Conservation (phyloP, 371 early-diverging fungal genomes). For the Actinomortierella wolfii region DNA sequence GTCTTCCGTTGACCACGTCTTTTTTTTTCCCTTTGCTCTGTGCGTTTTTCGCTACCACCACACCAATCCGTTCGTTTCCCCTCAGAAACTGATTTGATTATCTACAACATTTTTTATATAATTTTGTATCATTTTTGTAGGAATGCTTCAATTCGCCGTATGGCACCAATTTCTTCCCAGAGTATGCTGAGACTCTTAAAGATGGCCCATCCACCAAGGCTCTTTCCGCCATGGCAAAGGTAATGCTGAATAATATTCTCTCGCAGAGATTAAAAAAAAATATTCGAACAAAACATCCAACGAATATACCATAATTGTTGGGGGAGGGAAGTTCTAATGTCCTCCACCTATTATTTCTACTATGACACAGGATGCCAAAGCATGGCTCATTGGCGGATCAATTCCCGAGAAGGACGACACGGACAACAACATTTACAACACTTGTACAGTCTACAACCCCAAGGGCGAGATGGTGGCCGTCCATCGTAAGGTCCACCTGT, state of each 20-base stretch:
- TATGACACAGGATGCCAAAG: conserved; percentile 77
- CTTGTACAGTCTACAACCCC: conserved; percentile 87
- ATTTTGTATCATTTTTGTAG: too few species aligned
- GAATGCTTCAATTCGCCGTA: conserved; percentile 98
- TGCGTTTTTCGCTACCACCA: too few species aligned
- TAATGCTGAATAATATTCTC: conserved; percentile 17
- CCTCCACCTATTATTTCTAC: too few species aligned
- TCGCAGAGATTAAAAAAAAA: too few species aligned
- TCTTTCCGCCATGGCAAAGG: conserved; percentile 82
- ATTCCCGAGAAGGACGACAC: conserved; percentile 81
- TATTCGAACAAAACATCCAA: too few species aligned
- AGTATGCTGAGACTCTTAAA: conserved; percentile 73
- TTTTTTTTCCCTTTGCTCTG: too few species aligned
- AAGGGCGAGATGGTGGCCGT: conserved; percentile 70
- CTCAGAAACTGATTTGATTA: too few species aligned
- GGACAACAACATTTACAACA: conserved; percentile 81
- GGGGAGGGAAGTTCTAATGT: too few species aligned
- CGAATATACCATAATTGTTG: too few species aligned
- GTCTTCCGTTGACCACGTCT: not conserved
- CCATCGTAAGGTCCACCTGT: conserved; percentile 89
- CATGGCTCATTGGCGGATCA: conserved; percentile 86
- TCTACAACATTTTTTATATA: too few species aligned
- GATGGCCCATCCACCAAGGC: conserved; percentile 63
- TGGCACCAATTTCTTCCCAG: conserved; percentile 85
- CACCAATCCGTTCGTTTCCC: too few species aligned